A percentile compares a stretch with the other conserved stretches of the same genome.
Conservation (phyloP, 768 basidiomycete genomes). For the Suillus clintonianus region DNA sequence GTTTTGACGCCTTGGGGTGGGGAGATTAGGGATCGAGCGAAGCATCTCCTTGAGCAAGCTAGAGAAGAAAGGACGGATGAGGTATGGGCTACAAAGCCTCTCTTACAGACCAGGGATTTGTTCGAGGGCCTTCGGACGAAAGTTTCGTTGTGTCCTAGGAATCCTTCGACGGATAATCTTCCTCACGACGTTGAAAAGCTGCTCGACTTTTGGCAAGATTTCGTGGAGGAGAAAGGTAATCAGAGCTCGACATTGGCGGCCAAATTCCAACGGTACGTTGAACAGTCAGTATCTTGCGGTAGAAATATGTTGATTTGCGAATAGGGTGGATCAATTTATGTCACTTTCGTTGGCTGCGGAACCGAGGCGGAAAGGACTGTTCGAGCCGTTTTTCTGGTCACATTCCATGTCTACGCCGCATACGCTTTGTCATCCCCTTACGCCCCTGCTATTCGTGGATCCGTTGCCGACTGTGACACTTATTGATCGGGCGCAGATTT, state of each 20-base stretch:
- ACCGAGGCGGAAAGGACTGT: slow-evolving; percentile 69
- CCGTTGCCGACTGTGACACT: slow-evolving; percentile 67
- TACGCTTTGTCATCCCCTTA: slow-evolving; percentile 46
- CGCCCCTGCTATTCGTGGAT: slow-evolving; percentile 77
- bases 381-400: slow-evolving; percentile 78
- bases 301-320: slow-evolving; percentile 5
- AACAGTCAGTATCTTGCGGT: background rate
- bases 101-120: slow-evolving; percentile 43
- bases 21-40: slow-evolving; percentile 47
- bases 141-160: slow-evolving; percentile 55
- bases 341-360: slow-evolving; percentile 76
- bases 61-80: slow-evolving; percentile 45
- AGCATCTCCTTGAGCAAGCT: slow-evolving; percentile 49
- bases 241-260: slow-evolving; percentile 42
- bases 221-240: slow-evolving; percentile 38
- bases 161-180: slow-evolving; percentile 33
- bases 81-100: slow-evolving; percentile 41
- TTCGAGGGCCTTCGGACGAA: slow-evolving; percentile 55
- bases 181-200: slow-evolving; percentile 50
- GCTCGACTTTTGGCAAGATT: slow-evolving; percentile 59
- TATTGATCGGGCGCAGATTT: slow-evolving; percentile 64
- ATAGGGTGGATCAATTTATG: slow-evolving; percentile 76
- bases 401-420: slow-evolving; percentile 39
- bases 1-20: slow-evolving; percentile 72
- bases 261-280: slow-evolving; percentile 65